These are phyloP conservation scores for Camellia granthamiana DNA, from an alignment of 148 eudicot genomes.

Conservation along the genomic window DNA sequence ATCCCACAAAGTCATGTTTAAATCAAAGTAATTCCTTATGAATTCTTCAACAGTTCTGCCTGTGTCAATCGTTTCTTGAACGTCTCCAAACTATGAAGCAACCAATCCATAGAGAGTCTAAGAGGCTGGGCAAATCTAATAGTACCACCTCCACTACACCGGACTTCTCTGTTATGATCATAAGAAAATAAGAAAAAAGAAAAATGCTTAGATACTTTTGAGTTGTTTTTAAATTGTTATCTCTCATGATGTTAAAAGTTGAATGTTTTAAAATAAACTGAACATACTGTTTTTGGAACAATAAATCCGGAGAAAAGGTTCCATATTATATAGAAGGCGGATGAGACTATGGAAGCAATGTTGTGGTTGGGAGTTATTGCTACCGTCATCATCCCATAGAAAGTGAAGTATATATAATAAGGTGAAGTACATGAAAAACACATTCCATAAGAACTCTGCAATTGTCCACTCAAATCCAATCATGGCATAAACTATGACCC, in stretches of 20 bases:
- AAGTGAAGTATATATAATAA: constrained; percentile 62
- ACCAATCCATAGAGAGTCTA: constrained; percentile 72
- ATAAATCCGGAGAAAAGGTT: constrained; percentile 68
- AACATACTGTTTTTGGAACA: constrained; percentile 61
- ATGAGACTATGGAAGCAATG: constrained; percentile 51
- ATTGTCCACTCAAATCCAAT: constrained; percentile 76
- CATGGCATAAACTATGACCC: constrained; percentile 66
- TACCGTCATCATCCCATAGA: constrained; percentile 74
- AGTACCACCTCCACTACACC: constrained; percentile 84
- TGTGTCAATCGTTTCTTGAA: constrained; percentile 8
- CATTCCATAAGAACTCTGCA: constrained; percentile 60
- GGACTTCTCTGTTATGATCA: constrained; percentile 45
- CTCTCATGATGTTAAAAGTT: no score
- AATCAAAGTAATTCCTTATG: constrained; percentile 46
- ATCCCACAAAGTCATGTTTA: constrained; percentile 54
- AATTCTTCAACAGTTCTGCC: constrained; percentile 30
- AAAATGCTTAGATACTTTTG: background rate
- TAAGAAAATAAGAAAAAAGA: constrained; percentile 1
- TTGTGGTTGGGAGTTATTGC: constrained; percentile 61
- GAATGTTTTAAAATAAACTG: background rate
- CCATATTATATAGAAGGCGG: constrained; percentile 49
- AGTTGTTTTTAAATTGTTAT: background rate
- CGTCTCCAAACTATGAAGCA: constrained; percentile 65
- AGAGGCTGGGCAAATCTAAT: constrained; percentile 54
- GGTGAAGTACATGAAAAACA: constrained; percentile 67